Evolutionary conservation across 352 stramenopile species (phyloP).

Genomic region (Globisporangium barbulae): DNA sequence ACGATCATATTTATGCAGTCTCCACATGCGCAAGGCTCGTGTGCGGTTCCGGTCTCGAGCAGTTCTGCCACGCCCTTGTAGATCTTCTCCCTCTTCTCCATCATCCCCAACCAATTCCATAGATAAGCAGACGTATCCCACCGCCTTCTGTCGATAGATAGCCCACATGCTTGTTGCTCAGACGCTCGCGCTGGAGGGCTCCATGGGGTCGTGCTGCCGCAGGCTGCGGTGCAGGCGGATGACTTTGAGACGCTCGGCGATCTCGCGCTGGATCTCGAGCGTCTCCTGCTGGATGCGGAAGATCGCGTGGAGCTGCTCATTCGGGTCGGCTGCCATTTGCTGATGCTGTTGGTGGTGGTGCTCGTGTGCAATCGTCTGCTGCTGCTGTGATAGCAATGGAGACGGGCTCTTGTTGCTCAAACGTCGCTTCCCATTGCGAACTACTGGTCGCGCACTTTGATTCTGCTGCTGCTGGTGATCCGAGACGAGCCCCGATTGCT

Average conservation of each 20-base stretch:
- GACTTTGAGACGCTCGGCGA: slow-evolving; percentile 35
- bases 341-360: slow-evolving; percentile 13
- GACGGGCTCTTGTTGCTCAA: not conserved
- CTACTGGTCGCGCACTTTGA: slow-evolving; percentile 2
- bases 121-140: slow-evolving; percentile 2
- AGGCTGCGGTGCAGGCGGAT: slow-evolving; percentile 36
- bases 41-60: not conserved
- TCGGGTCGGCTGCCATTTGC: slow-evolving; percentile 22
- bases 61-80: not conserved
- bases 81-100: not conserved
- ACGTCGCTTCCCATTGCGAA: not conserved
- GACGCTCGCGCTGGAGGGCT: slow-evolving; percentile 65
- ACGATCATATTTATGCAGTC: slow-evolving; percentile 4
- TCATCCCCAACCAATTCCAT: not conserved
- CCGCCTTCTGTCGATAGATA: not conserved
- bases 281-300: slow-evolving; percentile 58
- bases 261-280: slow-evolving; percentile 45
- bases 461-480: slow-evolving; percentile 22
- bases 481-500: slow-evolving; percentile 24
- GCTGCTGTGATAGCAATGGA: not conserved
- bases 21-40: not conserved
- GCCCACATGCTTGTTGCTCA: slow-evolving; percentile 19
- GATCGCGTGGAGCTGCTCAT: slow-evolving; percentile 51
- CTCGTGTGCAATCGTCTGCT: slow-evolving; percentile 1
- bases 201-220: slow-evolving; percentile 38